Evolutionary conservation across 2,329 filamentous ascomycete genomes (phyloP), one percentile per base, ranked within the genome.

Genomic region (Conoideocrella luteorostrata): DNA sequence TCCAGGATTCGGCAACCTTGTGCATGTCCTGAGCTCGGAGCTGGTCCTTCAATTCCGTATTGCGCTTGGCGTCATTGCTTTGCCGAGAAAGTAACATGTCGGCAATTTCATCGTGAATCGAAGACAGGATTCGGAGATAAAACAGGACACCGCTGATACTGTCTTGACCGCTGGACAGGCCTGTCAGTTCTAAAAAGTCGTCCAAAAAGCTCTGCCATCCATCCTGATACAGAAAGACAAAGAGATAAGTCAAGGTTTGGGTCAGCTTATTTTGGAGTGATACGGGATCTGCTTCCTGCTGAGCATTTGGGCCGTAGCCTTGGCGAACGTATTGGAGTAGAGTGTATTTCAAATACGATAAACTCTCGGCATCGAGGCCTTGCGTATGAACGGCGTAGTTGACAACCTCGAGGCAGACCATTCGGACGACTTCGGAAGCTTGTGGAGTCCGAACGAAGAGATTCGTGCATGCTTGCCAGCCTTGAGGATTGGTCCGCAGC

Each of bases 81-180:
- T 88, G 82, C 30, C 91, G 80, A 38, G 84, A 81, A 42, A 97
- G 77, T 51, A 97, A 75, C 54, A 93, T 82, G 67, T 98, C 93
- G 50, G 91, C 93, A 57, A 98, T 96, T 65, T 98, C 93, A 56
- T 98, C 93, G 59, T 98, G 93, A 37, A 98, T 84, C 26, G 90
- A 93, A 52, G 84, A 79, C 37, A 97, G 75, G 50, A 96, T 81
- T 41, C 91, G 85, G 44, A 98, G 77, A 66, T 96, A 97, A 55
- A 98, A 80, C 26, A 90, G 71, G 38, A 93, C 86, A 4, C 88
- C 91, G 1, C 76, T 63, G 29, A 80, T 66, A 59, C 95, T 95
- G 59, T 88, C 81, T 39, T 72, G 69, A 52, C 78, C 78, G 50
- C 79, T 75, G 20, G 77, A 70, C 22, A 75, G 67, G 47, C 77